Base-by-base conservation (phyloP, 108 stramenopile species). In the Asterionellopsis glacialis region DNA sequence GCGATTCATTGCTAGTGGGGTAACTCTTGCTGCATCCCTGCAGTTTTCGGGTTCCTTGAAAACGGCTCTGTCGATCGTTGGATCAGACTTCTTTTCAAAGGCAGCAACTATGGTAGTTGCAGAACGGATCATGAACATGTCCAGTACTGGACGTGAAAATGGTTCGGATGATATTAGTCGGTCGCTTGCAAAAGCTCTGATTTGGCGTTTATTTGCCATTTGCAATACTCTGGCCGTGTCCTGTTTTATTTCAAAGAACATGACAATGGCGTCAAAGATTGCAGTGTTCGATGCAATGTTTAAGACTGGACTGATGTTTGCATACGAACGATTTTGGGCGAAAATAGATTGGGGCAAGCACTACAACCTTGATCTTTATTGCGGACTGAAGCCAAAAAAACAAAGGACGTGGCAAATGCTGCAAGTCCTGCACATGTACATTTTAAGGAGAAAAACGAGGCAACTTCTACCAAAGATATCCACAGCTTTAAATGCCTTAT, bases 181-280 rank as follows among this genome's bases (percentile, higher is more conserved):
- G 27, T 79, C 74, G 45, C 53, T 89, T 55, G 78, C 77, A 45
- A 92, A 92, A 73, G 87, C 91, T 12, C 44, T 92, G 52, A 68
- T 87, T 57, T 92, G 87, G 91, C 81, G 91, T 14, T 49, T 87
- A 44, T 87, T 92, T 62, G 91, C 91, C 15, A 72, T 88, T 64
- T 62, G 63, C 58, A 92, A 89, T 72, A 92, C 91, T 16, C 61
- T 88, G 41, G 65, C 80, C 45, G 72, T 83, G 63, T 75, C 72
- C 38, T 71, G 70, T 26, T 71, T 89, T 52, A 74, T 83, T 74
- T 53, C 67, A 39, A 72, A 79, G 61, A 61, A 81, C 55, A 57
- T 80, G 49, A 54, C 41, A 39, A 74, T 87, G 50, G 91, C 87
- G n/a, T 72, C 73, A 1, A 87, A 87, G 61, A 88, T 92, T 72